phyloP scores from a whole-genome alignment of 1,284 basidiomycete species.

The Clitocybe nebularis region DNA sequence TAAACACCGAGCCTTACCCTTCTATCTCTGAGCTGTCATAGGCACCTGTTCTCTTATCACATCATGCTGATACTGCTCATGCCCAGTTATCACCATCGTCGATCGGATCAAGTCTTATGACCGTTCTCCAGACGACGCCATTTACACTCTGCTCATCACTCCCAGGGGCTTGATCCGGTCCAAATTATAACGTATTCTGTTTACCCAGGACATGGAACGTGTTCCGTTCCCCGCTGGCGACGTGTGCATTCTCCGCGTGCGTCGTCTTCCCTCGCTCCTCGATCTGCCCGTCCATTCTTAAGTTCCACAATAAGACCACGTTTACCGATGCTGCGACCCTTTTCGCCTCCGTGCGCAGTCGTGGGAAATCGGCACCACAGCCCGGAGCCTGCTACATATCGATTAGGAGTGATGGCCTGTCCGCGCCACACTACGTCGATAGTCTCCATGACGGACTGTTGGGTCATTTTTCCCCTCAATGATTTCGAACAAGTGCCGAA shows the following conservation, averaged over 20 bases:
- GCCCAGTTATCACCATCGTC: background rate
- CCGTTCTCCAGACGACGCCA: background rate
- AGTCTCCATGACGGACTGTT: background rate
- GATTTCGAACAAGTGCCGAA: too few relatives aligned
- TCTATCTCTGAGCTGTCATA: background rate
- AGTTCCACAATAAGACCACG: too few relatives aligned
- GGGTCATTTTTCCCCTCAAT: background rate
- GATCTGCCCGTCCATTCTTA: too few relatives aligned
- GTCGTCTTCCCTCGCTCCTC: background rate
- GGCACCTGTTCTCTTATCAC: background rate
- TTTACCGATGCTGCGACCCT: too few relatives aligned
- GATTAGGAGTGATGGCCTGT: background rate
- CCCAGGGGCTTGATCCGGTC: background rate
- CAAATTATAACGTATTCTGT: background rate
- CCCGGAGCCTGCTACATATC: background rate
- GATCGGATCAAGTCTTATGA: conserved; percentile 10
- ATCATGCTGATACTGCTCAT: background rate
- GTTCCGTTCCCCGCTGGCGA: background rate
- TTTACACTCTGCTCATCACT: background rate
- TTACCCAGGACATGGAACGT: background rate
- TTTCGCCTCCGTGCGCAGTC: background rate
- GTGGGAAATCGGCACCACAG: background rate
- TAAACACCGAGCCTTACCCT: background rate
- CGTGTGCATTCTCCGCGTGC: background rate
- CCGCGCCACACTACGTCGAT: background rate